Conservation (phyloP, 495 filamentous ascomycete genomes). For the Astrothelium subdiscretum region DNA sequence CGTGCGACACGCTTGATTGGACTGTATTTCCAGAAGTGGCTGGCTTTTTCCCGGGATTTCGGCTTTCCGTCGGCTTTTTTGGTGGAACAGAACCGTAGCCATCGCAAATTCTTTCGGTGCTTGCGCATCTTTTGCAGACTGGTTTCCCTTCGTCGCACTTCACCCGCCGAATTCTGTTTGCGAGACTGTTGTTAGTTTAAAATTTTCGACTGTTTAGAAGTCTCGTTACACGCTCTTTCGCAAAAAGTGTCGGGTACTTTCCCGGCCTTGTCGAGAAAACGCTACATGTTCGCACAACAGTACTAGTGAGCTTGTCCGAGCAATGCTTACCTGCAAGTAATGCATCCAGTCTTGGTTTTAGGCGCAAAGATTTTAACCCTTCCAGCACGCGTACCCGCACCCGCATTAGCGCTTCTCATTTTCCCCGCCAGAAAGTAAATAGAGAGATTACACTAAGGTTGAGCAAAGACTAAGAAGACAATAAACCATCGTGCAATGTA, state of each 20-base stretch:
- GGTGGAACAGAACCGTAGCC: background rate
- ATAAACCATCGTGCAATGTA: too few species aligned
- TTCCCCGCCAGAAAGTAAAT: too few species aligned
- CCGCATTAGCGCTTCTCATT: background rate
- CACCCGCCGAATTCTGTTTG: slow-evolving; percentile 23
- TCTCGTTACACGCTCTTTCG: background rate
- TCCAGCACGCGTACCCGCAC: background rate
- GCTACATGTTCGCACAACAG: background rate
- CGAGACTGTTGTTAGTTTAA: background rate
- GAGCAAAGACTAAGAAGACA: too few species aligned
- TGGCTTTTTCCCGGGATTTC: too few species aligned
- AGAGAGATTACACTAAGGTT: too few species aligned
- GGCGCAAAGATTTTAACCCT: background rate
- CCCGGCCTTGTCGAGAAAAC: background rate
- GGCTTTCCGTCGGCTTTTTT: background rate
- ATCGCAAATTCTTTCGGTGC: slow-evolving; percentile 3
- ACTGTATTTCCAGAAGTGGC: too few species aligned
- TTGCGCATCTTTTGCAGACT: background rate
- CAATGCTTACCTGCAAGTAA: slow-evolving; percentile 7
- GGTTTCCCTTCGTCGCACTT: slow-evolving; percentile 6
- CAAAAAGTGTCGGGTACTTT: background rate
- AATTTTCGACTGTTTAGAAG: too few species aligned
- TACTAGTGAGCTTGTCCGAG: background rate
- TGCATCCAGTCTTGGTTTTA: slow-evolving; percentile 7
- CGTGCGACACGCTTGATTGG: too few species aligned